Evolutionary conservation across 148 eudicot genomes (phyloP).

Genomic region (Rhododendron simsii): DNA sequence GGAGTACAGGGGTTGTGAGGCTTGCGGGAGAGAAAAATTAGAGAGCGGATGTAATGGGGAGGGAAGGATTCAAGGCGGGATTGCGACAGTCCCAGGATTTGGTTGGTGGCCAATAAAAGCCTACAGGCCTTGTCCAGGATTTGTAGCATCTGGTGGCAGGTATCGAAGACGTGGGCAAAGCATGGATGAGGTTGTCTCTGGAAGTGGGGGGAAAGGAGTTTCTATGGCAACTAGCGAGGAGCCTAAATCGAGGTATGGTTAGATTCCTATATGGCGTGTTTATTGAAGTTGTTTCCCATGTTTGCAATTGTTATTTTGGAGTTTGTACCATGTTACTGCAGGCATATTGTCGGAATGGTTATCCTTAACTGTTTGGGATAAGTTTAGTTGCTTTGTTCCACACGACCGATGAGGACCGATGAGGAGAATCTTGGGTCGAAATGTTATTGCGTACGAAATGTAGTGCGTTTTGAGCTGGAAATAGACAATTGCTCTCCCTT

Average conservation of each 20-base stretch:
- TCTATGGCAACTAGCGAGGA: constrained; percentile 26
- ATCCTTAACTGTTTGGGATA: neutral
- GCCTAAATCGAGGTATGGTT: constrained; percentile 37
- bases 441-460: neutral
- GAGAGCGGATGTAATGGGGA: constrained; percentile 91
- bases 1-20: constrained; percentile 53
- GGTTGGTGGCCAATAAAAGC: constrained; percentile 99
- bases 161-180: constrained; percentile 81
- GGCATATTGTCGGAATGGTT: neutral
- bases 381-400: neutral
- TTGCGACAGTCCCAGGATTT: constrained; percentile 85
- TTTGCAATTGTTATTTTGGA: neutral
- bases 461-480: neutral
- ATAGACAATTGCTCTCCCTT: neutral
- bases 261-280: neutral
- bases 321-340: too few species aligned
- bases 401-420: neutral
- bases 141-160: constrained; percentile 77
- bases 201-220: constrained; percentile 31
- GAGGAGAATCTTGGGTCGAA: neutral
- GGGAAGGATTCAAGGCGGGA: constrained; percentile 96
- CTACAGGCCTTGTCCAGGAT: constrained; percentile 92
- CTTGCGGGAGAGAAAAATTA: constrained; percentile 61
- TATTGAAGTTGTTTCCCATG: neutral
- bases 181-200: constrained; percentile 84